phyloP scores from a whole-genome alignment of 2,329 filamentous ascomycete species.

The Aspergillus niger region DNA sequence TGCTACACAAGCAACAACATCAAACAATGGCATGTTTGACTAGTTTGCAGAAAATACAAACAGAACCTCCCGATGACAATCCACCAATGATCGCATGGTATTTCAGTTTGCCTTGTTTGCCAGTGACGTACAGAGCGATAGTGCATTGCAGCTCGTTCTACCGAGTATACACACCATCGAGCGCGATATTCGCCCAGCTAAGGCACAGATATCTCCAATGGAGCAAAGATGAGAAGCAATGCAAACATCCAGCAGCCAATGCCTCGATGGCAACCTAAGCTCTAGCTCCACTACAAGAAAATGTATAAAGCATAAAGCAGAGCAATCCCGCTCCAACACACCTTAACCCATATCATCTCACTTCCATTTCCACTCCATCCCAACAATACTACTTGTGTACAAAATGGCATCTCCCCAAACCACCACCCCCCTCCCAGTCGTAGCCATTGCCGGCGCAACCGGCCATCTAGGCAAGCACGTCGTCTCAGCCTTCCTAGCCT shows the following conservation, averaged over 20 bases:
- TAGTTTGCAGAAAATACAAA: not conserved
- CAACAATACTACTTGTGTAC: not conserved
- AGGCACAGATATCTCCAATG: not conserved
- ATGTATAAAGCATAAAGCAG: not conserved
- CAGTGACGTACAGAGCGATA: not conserved
- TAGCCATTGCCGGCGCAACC: constrained; percentile 33
- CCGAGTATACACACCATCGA: not conserved
- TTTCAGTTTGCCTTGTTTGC: not conserved
- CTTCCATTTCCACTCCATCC: too few relatives aligned
- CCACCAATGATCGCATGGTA: not conserved
- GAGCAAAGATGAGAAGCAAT: too few relatives aligned
- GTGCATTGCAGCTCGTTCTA: not conserved
- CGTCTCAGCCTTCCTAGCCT: constrained; percentile 26
- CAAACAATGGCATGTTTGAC: not conserved
- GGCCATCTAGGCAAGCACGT: constrained; percentile 29
- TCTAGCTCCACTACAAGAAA: too few relatives aligned
- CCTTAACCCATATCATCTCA: too few relatives aligned
- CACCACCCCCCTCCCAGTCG: constrained; percentile 8
- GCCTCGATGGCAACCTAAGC: too few relatives aligned
- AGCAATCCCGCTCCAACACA: not conserved
- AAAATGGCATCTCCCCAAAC: not conserved
- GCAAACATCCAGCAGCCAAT: too few relatives aligned
- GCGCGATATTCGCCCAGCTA: not conserved
- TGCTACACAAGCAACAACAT: too few relatives aligned
- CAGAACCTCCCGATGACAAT: not conserved